Conservation (phyloP, 2,329 filamentous ascomycete genomes). For the Trichoderma harzianum region DNA sequence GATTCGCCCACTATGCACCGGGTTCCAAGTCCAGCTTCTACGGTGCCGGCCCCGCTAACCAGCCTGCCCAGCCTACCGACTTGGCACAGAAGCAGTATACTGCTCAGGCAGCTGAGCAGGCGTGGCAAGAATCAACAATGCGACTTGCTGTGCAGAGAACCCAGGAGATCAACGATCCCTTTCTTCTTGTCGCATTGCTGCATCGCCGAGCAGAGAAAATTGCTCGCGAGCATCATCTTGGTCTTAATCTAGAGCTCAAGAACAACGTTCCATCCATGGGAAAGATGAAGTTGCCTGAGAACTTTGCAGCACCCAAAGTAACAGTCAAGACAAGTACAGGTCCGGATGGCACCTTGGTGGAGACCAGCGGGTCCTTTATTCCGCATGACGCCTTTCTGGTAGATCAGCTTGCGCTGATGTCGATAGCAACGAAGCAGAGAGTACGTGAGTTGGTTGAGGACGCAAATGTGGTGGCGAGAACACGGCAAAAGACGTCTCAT, state of each 20-base stretch:
- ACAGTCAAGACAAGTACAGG: constrained; percentile 54
- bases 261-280: constrained; percentile 42
- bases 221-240: constrained; percentile 55
- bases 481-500: constrained; percentile 73
- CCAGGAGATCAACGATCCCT: constrained; percentile 70
- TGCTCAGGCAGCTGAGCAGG: constrained; percentile 61
- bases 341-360: constrained; percentile 60
- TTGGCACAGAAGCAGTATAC: constrained; percentile 61
- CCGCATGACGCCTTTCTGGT: constrained; percentile 72
- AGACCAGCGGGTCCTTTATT: constrained; percentile 65
- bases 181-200: constrained; percentile 62
- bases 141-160: constrained; percentile 57
- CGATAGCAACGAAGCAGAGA: constrained; percentile 77
- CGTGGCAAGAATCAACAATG: constrained; percentile 64
- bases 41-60: constrained; percentile 63
- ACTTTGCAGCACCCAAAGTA: constrained; percentile 50
- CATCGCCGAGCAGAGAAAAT: constrained; percentile 58
- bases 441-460: constrained; percentile 75
- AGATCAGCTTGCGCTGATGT: constrained; percentile 79
- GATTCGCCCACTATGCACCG: constrained; percentile 50
- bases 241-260: constrained; percentile 55
- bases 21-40: constrained; percentile 58
- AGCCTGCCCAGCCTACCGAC: constrained; percentile 49
- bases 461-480: constrained; percentile 65
- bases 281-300: constrained; percentile 47